phyloP scores from a whole-genome alignment of 805 yeast species.

The Yamadazyma phyllophila region DNA sequence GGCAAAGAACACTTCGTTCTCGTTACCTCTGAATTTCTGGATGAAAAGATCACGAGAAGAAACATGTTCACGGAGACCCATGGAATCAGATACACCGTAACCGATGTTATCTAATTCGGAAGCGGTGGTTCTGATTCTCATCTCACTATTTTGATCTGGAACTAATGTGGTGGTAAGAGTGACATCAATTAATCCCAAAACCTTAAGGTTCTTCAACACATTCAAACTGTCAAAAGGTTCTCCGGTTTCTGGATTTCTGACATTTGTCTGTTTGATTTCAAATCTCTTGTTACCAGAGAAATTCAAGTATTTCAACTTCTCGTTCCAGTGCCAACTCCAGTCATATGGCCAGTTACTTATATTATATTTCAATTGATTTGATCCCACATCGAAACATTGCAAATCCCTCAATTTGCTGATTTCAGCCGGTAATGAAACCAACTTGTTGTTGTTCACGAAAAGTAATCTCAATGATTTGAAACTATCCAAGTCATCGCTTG shows the following conservation, averaged over 20 bases:
- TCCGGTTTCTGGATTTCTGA: slow-evolving; percentile 51
- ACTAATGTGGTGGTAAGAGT: slow-evolving; percentile 84
- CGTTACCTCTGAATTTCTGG: slow-evolving; percentile 83
- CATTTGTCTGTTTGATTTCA: slow-evolving; percentile 72
- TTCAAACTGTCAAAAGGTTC: slow-evolving; percentile 68
- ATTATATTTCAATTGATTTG: slow-evolving; percentile 85
- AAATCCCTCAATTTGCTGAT: slow-evolving; percentile 64
- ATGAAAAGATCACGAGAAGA: slow-evolving; percentile 81
- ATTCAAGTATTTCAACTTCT: slow-evolving; percentile 72
- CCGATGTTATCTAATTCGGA: slow-evolving; percentile 72
- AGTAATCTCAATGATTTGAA: slow-evolving; percentile 58
- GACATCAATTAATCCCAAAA: slow-evolving; percentile 91
- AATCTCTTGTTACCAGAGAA: slow-evolving; percentile 90
- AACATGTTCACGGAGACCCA: slow-evolving; percentile 65
- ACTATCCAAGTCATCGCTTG: slow-evolving; percentile 78
- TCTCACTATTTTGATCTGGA: slow-evolving; percentile 81
- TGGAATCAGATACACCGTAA: slow-evolving; percentile 88
- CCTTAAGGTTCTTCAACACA: slow-evolving; percentile 61
- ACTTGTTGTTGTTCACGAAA: slow-evolving; percentile 77
- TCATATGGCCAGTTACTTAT: slow-evolving; percentile 94
- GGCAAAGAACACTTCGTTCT: slow-evolving; percentile 77
- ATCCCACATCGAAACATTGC: slow-evolving; percentile 82
- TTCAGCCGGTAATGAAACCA: slow-evolving; percentile 87
- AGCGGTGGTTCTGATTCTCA: slow-evolving; percentile 88
- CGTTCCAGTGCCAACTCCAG: slow-evolving; percentile 95